phyloP scores from a whole-genome alignment of 1,139 yeast species.

The Pneumocystis wakefieldiae region DNA sequence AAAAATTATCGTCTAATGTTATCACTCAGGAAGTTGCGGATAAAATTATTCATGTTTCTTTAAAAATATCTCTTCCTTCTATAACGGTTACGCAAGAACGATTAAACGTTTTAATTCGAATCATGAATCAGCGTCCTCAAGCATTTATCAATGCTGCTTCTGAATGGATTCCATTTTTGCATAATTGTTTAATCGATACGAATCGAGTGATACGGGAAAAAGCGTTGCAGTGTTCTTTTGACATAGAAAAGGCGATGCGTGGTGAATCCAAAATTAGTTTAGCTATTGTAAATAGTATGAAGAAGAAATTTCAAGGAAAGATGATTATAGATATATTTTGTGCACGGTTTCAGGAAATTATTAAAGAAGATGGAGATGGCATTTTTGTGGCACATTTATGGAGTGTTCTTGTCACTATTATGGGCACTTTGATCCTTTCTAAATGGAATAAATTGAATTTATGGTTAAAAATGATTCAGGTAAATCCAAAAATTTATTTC shows the following conservation, averaged over 20 bases:
- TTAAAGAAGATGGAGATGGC: constrained; percentile 12
- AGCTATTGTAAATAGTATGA: constrained; percentile 6
- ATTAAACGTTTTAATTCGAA: constrained; percentile 5
- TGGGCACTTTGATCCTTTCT: constrained; percentile 12
- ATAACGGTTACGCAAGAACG: constrained; percentile 8
- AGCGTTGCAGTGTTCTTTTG: constrained; percentile 4
- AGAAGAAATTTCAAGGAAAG: constrained; percentile 1
- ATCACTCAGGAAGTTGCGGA: constrained; percentile 6
- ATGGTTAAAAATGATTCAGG: constrained; percentile 14
- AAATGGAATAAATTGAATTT: constrained; percentile 12
- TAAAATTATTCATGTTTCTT: constrained; percentile 5
- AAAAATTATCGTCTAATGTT: constrained; percentile 4
- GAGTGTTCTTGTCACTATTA: constrained; percentile 12
- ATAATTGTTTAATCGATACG: constrained; percentile 3
- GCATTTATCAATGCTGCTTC: constrained; percentile 1
- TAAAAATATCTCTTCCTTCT: constrained; percentile 6
- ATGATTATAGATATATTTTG: constrained; percentile 9
- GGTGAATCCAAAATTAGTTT: constrained; percentile 2
- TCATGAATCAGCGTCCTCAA: constrained; percentile 7
- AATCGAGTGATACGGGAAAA: constrained; percentile 1
- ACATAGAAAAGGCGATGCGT: constrained; percentile 1
- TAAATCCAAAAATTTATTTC: neutral
- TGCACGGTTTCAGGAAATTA: constrained; percentile 8
- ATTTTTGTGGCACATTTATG: constrained; percentile 13
- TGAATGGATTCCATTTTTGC: neutral